Evolutionary conservation across 148 eudicot species (phyloP).

Genomic region (Polygonum maritimum): DNA sequence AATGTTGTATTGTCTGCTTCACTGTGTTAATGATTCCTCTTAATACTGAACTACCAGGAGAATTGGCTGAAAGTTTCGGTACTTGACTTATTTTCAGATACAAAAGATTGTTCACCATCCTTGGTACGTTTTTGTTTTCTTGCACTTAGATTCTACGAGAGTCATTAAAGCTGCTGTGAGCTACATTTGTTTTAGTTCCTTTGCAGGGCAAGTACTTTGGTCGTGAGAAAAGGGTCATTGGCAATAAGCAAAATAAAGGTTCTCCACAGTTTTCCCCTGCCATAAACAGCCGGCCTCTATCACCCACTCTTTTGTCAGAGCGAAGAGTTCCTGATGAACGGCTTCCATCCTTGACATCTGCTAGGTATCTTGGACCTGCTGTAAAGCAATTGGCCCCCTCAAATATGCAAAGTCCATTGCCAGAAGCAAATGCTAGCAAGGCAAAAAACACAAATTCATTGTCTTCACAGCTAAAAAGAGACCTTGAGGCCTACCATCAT

Average conservation of each 20-base stretch:
- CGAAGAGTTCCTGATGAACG: slow-evolving; percentile 45
- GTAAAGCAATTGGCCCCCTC: slow-evolving; percentile 76
- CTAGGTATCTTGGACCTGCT: slow-evolving; percentile 65
- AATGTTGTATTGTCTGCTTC: background rate
- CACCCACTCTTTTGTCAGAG: slow-evolving; percentile 42
- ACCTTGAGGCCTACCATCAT: slow-evolving; percentile 43
- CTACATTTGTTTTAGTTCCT: slow-evolving; percentile 9
- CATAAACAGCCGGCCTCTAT: slow-evolving; percentile 44
- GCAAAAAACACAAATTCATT: slow-evolving; percentile 31
- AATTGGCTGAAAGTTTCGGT: slow-evolving; percentile 59
- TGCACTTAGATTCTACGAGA: background rate
- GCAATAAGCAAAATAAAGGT: slow-evolving; percentile 44
- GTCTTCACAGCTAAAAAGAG: slow-evolving; percentile 69
- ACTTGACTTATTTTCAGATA: slow-evolving; percentile 62
- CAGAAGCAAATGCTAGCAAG: slow-evolving; percentile 29
- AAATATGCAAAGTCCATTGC: slow-evolving; percentile 51
- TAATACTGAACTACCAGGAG: slow-evolving; percentile 37
- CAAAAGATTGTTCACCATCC: slow-evolving; percentile 75
- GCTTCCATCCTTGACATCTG: slow-evolving; percentile 37
- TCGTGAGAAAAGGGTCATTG: slow-evolving; percentile 51
- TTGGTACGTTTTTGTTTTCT: slow-evolving; percentile 42
- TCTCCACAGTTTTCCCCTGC: slow-evolving; percentile 24
- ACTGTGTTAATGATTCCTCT: background rate
- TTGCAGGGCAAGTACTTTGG: slow-evolving; percentile 63
- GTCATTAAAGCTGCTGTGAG: background rate